Evolutionary conservation across 495 filamentous ascomycete species (phyloP), one percentile per base, ranked within the genome.

Genomic region (Neurospora sp.): DNA sequence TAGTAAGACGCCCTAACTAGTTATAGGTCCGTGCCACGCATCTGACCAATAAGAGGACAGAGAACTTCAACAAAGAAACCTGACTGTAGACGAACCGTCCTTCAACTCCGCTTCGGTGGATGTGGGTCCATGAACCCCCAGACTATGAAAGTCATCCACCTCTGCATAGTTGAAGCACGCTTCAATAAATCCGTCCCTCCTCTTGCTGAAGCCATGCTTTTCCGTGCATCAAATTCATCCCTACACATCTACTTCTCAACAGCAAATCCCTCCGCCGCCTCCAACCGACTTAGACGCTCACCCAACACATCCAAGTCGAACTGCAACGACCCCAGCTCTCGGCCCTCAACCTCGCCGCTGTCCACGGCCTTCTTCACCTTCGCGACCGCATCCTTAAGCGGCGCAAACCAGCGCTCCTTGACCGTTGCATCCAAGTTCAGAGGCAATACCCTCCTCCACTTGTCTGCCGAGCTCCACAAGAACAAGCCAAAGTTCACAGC

Each of bases 391-490:
- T 84, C 78, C 48, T 78, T 70, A 73, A 91, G 72, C 39, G 90
- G 89, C 41, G 82, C 79, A 38, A 88, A 78, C 80, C 88, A 91
- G 18, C 85, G 78, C 71, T 81, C 83, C 74, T 86, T 83, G 27
- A 90, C 82, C 3, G 84, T 84, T 7, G 82, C 79, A 23, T 80
- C 83, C 78, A 84, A 79, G 31, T 82, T 82, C 7, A 69, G 77
- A 11, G 84, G 85, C 27, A 84, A 71, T 7, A 85, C 77, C 11
- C 79, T 71, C 73, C 74, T 76, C 79, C 85, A 83, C 39, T 77
- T 79, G 12, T 82, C 76, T 37, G 79, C 77, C 69, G 46, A 42
- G 6, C 81, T 77, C 79, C 88, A 87, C 69, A 89, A 78, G 72
- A 87, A 83, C 70, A 85, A 84, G 3, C 83, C 87, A 75, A 87